phyloP scores from a whole-genome alignment of 2,329 filamentous ascomycete genomes.

The Fusarium tricinctum region DNA sequence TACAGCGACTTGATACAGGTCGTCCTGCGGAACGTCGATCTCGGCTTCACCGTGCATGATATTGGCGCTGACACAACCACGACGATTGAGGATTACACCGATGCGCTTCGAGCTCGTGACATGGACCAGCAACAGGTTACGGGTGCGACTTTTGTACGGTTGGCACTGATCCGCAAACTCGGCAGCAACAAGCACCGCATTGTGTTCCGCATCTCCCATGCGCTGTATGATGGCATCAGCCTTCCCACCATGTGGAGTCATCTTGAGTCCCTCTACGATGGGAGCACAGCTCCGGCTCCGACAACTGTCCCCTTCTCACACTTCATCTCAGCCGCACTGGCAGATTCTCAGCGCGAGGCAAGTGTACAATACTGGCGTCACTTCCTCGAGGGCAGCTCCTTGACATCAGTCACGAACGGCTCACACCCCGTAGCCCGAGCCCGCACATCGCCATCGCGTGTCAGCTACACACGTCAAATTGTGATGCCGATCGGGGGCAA shows the following conservation, averaged over 20 bases:
- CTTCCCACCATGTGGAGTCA: constrained; percentile 14
- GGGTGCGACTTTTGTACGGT: constrained; percentile 13
- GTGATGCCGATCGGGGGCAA: constrained; percentile 15
- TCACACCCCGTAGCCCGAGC: constrained; percentile 12
- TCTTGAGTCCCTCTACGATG: constrained; percentile 19
- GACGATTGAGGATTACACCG: constrained; percentile 16
- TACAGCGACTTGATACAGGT: constrained; percentile 14
- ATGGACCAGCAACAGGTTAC: constrained; percentile 17
- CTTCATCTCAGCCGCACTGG: constrained; percentile 14
- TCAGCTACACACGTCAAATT: constrained; percentile 20
- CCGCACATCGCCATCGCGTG: constrained; percentile 16
- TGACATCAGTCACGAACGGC: constrained; percentile 14
- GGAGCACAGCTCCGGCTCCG: constrained; percentile 12
- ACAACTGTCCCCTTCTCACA: constrained; percentile 17
- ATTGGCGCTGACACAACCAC: constrained; percentile 11
- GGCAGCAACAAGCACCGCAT: constrained; percentile 19
- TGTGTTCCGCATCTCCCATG: constrained; percentile 17
- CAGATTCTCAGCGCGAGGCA: constrained; percentile 15
- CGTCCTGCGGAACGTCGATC: constrained; percentile 16
- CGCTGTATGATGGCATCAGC: constrained; percentile 17
- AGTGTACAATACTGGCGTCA: constrained; percentile 18
- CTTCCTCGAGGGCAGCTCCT: constrained; percentile 14
- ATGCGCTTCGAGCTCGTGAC: constrained; percentile 19
- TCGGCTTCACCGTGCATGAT: constrained; percentile 14
- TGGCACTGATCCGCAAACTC: constrained; percentile 20